Percentiles rank a stretch among this genome's conserved stretches.
phyloP scores from a whole-genome alignment of 495 filamentous ascomycete species.

The Aspergillus affinis region DNA sequence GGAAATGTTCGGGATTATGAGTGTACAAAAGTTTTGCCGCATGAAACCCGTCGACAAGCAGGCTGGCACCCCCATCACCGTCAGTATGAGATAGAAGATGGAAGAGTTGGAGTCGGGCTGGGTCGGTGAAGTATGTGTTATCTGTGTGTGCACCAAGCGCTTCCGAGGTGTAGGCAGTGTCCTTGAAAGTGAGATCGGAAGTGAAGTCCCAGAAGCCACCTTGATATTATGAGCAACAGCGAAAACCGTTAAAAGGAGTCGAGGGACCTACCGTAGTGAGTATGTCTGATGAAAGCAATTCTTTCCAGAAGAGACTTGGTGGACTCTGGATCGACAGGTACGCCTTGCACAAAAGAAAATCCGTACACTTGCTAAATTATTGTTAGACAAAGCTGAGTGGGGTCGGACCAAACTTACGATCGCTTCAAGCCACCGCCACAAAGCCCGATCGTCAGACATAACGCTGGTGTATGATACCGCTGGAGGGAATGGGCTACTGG shows the following conservation, averaged over 20 bases:
- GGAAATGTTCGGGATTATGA: constrained; percentile 50
- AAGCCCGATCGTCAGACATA: constrained; percentile 54
- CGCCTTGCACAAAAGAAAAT: constrained; percentile 67
- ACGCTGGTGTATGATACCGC: constrained; percentile 57
- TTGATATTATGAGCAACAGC: constrained; percentile 25
- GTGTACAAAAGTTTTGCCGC: constrained; percentile 58
- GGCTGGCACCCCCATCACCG: constrained; percentile 64
- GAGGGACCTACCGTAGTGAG: constrained; percentile 71
- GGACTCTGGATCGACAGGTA: constrained; percentile 63
- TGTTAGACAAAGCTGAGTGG: constrained; percentile 3
- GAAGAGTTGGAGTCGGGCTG: constrained; percentile 84
- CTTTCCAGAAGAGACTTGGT: constrained; percentile 71
- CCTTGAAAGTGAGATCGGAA: constrained; percentile 79
- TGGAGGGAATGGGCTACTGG: constrained; percentile 30
- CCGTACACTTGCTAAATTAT: constrained; percentile 54
- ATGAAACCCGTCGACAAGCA: constrained; percentile 81
- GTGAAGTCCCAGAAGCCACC: constrained; percentile 94
- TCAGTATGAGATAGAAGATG: constrained; percentile 78
- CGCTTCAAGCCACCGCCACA: constrained; percentile 55
- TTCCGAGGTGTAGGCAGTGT: constrained; percentile 89
- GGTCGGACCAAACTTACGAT: constrained; percentile 48
- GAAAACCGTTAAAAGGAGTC: not conserved
- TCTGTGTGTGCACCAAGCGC: constrained; percentile 81
- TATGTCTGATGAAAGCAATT: constrained; percentile 79
- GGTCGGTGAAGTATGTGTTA: constrained; percentile 90